Base-by-base conservation (phyloP, 257 asterid genomes). In the Solanum tacnaense region DNA sequence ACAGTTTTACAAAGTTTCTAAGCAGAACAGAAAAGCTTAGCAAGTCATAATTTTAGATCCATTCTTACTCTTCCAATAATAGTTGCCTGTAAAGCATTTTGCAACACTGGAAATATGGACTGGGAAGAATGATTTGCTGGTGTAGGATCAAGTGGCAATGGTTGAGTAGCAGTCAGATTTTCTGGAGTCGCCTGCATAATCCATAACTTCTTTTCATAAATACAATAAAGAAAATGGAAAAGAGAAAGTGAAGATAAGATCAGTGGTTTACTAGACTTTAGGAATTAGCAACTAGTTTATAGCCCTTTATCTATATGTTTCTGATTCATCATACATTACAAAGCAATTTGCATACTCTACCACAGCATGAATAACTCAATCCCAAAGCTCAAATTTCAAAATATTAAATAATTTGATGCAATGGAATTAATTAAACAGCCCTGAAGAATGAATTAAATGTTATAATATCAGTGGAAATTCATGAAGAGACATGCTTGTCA, bases 11-110 rank as follows among this genome's bases (percentile, higher is more conserved):
- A 29, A 81, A 31, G 44, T 49, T 74, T 36, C 65, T 49, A 82
- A 31, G 25, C 18, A 82, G 86, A 20, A 29, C 39, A 82, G 29
- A 82, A 82, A 82, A 31, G 29, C 20, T 13, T 82, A 49, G 44
- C 31, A 82, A 81, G 84, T 32, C 36, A 83, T 39, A 49, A 72
- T 32, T 68, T 34, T 38, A 90, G 90, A 84, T 31, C 32, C 86
- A 88, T 65, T 38, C 89, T 74, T 94, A 96, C 99, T 94, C 98
- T 93, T 92, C 95, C 98, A 86, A 88, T 85, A 91, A 92, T 93
- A 90, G 94, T 96, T 84, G 98, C 86, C 89, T 93, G 95, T 87
- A 96, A 88, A 84, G 92, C 88, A 67, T 93, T 89, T 90, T 94
- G 98, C 92, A 96, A 91, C 92, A 84, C 86, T 73, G 98, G 92